Conservation (phyloP, 805 yeast genomes). For the Torulaspora gathmanii region DNA sequence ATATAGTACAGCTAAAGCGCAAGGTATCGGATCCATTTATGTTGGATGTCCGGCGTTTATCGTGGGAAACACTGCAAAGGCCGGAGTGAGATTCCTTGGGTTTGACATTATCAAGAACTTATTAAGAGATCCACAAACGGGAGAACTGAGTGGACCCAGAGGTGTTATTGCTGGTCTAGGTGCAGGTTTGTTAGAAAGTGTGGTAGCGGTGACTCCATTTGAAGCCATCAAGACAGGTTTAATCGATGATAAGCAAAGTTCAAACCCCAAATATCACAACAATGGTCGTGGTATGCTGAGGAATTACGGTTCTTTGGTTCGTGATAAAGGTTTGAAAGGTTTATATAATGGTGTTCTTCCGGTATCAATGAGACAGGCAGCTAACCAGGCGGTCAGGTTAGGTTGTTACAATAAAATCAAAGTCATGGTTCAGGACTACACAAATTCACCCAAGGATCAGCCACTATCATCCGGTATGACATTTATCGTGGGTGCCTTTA, state of each 20-base stretch:
- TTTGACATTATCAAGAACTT: conserved; percentile 79
- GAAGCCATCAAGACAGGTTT: conserved; percentile 95
- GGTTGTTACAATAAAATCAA: conserved; percentile 91
- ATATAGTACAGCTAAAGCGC: conserved; percentile 64
- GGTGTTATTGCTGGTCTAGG: conserved; percentile 97
- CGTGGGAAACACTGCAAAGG: conserved; percentile 92
- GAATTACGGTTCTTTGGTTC: conserved; percentile 45
- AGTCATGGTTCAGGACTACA: conserved; percentile 64
- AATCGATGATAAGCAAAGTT: conserved; percentile 83
- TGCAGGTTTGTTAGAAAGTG: conserved; percentile 89
- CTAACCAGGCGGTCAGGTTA: conserved; percentile 89
- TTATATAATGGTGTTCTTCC: conserved; percentile 87
- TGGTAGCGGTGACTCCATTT: conserved; percentile 92
- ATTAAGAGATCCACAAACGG: conserved; percentile 69
- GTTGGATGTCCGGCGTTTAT: conserved; percentile 97
- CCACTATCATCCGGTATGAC: conserved; percentile 78
- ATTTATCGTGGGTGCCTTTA: conserved; percentile 83
- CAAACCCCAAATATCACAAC: conserved; percentile 70
- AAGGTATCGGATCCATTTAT: conserved; percentile 75
- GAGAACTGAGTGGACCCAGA: conserved; percentile 81
- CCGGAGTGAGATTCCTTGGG: conserved; percentile 91
- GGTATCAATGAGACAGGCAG: conserved; percentile 91
- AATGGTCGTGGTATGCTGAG: conserved; percentile 52
- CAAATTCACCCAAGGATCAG: conserved; percentile 59
- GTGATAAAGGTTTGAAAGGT: conserved; percentile 78